phyloP scores from a whole-genome alignment of 345 rosid genomes.

The Combretum micranthum region DNA sequence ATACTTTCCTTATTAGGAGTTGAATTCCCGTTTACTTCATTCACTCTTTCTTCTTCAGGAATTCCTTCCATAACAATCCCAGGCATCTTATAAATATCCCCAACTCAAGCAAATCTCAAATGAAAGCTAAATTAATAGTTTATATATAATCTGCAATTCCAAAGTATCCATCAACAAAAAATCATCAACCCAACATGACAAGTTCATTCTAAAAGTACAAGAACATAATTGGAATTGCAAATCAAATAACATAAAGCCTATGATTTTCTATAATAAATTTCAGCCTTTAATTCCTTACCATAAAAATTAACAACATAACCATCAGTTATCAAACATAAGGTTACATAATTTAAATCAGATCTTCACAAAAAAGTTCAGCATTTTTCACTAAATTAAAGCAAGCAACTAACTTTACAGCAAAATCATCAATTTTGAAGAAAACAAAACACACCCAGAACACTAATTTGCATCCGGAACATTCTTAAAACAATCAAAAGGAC shows the following conservation, averaged over 20 bases:
- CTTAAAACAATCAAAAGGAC: not conserved
- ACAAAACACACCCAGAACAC: constrained; percentile 17
- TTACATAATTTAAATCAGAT: not conserved
- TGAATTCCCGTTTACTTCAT: constrained; percentile 29
- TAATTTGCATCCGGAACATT: constrained; percentile 2
- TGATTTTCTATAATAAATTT: not conserved
- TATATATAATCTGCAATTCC: constrained; percentile 4
- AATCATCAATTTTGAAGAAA: not conserved
- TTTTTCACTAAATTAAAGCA: not conserved
- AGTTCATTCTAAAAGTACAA: not conserved
- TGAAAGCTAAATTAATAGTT: constrained; percentile 1
- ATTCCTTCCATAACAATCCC: constrained; percentile 49
- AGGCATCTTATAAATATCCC: constrained; percentile 27
- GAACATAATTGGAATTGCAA: not conserved
- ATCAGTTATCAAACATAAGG: not conserved
- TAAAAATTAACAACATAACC: not conserved
- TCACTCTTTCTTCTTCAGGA: constrained; percentile 23
- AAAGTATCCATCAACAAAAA: constrained; percentile 15
- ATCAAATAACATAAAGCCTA: not conserved
- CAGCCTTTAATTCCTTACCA: constrained; percentile 2
- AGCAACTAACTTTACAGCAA: not conserved
- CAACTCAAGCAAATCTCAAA: not conserved
- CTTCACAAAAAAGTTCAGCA: not conserved
- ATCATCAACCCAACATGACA: not conserved
- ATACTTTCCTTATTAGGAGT: constrained; percentile 30